Percentiles rank a stretch among this genome's conserved stretches.
Conservation (phyloP, 257 asterid species). For the Capsicum chinense region DNA sequence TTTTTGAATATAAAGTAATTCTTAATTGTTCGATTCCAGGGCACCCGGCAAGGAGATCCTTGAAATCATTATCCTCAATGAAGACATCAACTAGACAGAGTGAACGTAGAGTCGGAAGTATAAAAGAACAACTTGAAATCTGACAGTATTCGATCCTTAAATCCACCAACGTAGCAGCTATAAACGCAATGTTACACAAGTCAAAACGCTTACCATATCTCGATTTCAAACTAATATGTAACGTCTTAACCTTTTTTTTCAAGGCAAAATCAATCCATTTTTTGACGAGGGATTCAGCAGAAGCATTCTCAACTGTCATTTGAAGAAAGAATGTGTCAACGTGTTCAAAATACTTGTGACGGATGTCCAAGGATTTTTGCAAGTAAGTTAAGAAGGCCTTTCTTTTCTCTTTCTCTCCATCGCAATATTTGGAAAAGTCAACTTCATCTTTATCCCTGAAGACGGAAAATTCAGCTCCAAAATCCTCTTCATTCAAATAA, state of each 20-base stretch:
- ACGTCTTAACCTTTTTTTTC: background rate
- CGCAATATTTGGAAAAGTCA: no score
- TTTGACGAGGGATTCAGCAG: background rate
- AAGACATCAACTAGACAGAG: background rate
- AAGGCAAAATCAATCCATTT: background rate
- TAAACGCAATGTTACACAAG: background rate
- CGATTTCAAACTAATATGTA: no score
- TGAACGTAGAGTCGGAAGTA: background rate
- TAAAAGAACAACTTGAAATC: background rate
- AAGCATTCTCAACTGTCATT: background rate
- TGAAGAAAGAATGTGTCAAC: no score
- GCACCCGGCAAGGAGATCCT: background rate
- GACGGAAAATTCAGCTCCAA: no score
- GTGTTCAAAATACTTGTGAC: no score
- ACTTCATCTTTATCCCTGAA: no score
- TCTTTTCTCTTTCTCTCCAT: no score
- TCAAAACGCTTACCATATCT: background rate
- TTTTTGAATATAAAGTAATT: no score
- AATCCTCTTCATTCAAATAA: no score
- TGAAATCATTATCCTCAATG: background rate
- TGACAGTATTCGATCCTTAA: background rate
- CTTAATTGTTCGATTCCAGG: background rate
- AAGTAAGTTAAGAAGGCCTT: no score
- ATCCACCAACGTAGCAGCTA: background rate
- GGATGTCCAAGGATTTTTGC: no score